Conservation (phyloP, 192 early-diverging fungal species). For the Backusella circina region DNA sequence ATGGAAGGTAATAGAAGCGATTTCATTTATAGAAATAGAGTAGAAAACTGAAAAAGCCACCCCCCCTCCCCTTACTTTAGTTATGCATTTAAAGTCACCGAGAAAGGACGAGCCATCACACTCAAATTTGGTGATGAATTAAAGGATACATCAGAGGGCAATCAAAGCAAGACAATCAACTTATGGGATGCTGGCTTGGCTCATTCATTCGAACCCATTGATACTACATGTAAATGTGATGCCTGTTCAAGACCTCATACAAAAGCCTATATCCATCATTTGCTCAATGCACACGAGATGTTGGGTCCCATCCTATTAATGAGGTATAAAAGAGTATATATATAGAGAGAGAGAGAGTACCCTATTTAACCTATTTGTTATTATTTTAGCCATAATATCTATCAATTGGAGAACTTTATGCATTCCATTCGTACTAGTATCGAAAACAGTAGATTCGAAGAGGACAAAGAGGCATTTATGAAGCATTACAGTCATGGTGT, state of each 20-base stretch:
- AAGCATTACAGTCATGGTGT: constrained; percentile 20
- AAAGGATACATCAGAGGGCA: neutral
- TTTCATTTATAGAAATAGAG: neutral
- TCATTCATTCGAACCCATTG: constrained; percentile 58
- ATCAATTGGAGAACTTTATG: constrained; percentile 29
- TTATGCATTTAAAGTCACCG: constrained; percentile 61
- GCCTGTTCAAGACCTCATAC: constrained; percentile 60
- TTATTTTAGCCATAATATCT: constrained; percentile 27
- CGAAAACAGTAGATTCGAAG: constrained; percentile 17
- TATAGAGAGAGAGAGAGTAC: too few relatives aligned
- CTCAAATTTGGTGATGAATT: constrained; percentile 41
- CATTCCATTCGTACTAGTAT: constrained; percentile 24
- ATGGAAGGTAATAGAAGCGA: constrained; percentile 34
- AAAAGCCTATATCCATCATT: constrained; percentile 72
- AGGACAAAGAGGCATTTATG: constrained; percentile 20
- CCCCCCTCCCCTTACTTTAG: constrained; percentile 6
- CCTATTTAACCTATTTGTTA: too few relatives aligned
- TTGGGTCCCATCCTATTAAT: constrained; percentile 70
- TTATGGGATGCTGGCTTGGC: constrained; percentile 55
- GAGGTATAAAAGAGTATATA: constrained; percentile 37
- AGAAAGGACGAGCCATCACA: constrained; percentile 62
- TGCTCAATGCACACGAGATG: constrained; percentile 74
- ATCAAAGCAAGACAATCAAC: constrained; percentile 39
- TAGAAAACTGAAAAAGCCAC: too few relatives aligned
- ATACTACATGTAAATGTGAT: constrained; percentile 60